Conservation (phyloP, 2,329 filamentous ascomycete species). For the Paracoccidioides brasiliensis region DNA sequence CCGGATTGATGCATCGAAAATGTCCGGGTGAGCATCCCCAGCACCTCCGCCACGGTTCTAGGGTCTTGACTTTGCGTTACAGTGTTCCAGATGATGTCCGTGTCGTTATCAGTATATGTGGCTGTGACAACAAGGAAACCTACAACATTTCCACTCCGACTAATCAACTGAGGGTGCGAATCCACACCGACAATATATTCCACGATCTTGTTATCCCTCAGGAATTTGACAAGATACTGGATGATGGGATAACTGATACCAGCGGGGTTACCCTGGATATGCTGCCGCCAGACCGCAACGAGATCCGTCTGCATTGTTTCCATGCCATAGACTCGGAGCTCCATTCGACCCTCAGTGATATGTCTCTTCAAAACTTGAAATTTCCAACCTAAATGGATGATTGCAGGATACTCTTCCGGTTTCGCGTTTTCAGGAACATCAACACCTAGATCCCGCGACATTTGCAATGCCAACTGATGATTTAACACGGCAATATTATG, state of each 20-base stretch:
- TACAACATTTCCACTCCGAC: constrained; percentile 67
- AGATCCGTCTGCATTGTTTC: constrained; percentile 60
- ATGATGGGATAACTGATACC: constrained; percentile 43
- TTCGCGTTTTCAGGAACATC: constrained; percentile 19
- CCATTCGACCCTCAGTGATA: constrained; percentile 78
- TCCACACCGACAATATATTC: constrained; percentile 82
- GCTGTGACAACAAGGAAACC: constrained; percentile 73
- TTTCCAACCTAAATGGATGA: constrained; percentile 47
- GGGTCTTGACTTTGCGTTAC: constrained; percentile 72
- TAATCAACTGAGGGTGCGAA: constrained; percentile 82
- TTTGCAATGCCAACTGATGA: constrained; percentile 19
- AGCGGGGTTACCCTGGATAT: constrained; percentile 35
- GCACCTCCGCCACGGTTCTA: constrained; percentile 66
- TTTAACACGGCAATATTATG: constrained; percentile 19
- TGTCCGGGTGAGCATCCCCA: constrained; percentile 49
- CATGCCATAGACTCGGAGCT: constrained; percentile 68
- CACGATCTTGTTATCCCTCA: constrained; percentile 58
- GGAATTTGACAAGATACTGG: constrained; percentile 53
- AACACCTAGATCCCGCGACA: constrained; percentile 26
- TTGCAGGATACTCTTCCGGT: constrained; percentile 19
- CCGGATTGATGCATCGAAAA: constrained; percentile 32
- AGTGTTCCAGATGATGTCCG: constrained; percentile 72
- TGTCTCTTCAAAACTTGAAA: constrained; percentile 57
- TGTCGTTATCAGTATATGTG: constrained; percentile 57
- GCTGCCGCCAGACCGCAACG: constrained; percentile 50